Evolutionary conservation across 75 land plant species (phyloP).

Genomic region (Azolla pinnata): DNA sequence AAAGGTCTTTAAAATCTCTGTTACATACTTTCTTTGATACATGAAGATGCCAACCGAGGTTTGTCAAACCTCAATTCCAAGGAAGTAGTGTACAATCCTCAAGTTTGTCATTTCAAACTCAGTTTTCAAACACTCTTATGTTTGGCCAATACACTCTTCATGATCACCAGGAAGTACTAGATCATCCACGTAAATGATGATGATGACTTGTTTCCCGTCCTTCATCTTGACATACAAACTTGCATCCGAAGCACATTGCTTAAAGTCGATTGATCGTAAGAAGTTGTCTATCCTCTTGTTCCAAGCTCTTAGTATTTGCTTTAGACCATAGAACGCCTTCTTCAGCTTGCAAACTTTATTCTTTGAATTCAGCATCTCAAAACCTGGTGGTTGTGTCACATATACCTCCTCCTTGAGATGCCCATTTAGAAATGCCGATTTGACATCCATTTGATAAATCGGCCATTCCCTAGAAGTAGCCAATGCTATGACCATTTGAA

Average conservation of each 20-base stretch:
- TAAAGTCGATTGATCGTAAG: neutral
- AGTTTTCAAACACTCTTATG: neutral
- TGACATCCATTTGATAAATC: neutral
- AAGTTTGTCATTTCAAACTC: neutral
- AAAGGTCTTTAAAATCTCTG: neutral
- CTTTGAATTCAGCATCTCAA: neutral
- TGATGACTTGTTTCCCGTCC: neutral
- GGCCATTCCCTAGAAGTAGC: too few species aligned
- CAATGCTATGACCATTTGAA: too few species aligned
- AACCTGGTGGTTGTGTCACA: neutral
- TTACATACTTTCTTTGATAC: neutral
- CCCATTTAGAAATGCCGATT: slow-evolving; percentile 1
- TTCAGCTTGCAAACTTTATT: neutral
- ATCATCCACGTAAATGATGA: neutral
- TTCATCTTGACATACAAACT: neutral
- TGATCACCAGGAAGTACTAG: neutral
- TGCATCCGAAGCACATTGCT: neutral
- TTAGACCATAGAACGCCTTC: slow-evolving; percentile 2
- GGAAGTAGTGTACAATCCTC: neutral
- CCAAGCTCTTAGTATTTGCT: neutral
- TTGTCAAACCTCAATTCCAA: neutral
- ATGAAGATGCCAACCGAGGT: neutral
- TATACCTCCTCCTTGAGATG: slow-evolving; percentile 6
- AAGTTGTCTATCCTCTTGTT: neutral
- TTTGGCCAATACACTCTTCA: neutral